Conservation (phyloP, 2,329 filamentous ascomycete genomes). For the Neonectria hederae region DNA sequence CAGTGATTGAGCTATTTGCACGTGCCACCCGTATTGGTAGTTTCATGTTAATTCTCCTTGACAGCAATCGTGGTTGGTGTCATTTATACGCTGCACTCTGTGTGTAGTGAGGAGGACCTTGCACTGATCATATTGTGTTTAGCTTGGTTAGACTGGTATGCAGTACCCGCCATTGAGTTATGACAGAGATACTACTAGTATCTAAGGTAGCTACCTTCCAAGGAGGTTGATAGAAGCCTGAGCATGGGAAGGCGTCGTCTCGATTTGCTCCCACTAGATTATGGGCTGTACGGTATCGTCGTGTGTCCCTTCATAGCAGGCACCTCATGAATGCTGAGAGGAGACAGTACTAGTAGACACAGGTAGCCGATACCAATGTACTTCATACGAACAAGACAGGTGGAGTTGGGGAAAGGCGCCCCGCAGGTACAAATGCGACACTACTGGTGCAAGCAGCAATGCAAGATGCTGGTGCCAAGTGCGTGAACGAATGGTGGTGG, state of each 20-base stretch:
- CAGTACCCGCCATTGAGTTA: not conserved
- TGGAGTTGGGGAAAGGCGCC: not conserved
- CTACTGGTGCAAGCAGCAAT: slow-evolving; percentile 3
- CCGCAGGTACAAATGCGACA: slow-evolving; percentile 1
- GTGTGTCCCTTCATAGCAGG: not conserved
- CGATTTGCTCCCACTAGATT: not conserved
- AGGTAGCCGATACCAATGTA: not conserved
- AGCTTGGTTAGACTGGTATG: not conserved
- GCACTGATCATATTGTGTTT: not conserved
- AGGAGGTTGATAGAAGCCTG: too few relatives aligned
- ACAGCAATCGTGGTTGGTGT: not conserved
- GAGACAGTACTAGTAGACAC: not conserved
- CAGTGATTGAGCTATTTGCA: not conserved
- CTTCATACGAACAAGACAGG: not conserved
- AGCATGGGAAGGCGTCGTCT: not conserved
- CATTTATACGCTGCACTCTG: not conserved
- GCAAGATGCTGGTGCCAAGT: not conserved
- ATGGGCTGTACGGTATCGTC: not conserved
- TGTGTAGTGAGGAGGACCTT: not conserved
- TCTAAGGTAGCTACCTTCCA: too few relatives aligned
- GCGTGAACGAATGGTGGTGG: not conserved
- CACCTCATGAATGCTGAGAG: not conserved
- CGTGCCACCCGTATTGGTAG: not conserved
- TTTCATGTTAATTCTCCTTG: not conserved
- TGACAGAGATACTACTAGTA: too few relatives aligned